Base-by-base conservation (phyloP, 176 grass and related monocot species). In the Echinochloa phyllopogon region DNA sequence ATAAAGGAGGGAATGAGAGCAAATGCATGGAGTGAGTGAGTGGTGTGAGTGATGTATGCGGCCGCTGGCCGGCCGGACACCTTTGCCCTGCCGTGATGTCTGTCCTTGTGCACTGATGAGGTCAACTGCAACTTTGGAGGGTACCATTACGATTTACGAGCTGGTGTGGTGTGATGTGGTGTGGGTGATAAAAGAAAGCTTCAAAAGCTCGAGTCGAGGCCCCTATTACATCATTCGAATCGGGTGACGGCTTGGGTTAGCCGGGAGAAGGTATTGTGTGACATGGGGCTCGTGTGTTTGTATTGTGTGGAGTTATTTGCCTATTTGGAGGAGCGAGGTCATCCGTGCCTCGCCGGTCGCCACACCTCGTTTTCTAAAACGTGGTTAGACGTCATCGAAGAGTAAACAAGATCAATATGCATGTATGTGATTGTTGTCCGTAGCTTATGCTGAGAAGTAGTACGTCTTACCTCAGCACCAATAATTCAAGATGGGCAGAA, bases 1-100 rank as follows among this genome's bases (percentile, higher is more conserved):
- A 66, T 74, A 89, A 89, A 84, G 87, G 48, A 59, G 9, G 56
- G 68, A 84, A 88, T 58, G 75, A 84, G 59, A 80, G 68, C 48
- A 74, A 67, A 73, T 27, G 47, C 56, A 79, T 66, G 79, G 8
- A 76, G 11, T 8, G 4, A 10, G 16, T 69, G n/a, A n/a, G n/a
- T 66, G 79, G 8, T 69, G 11, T 8, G 4, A 10, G 24, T 27
- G 23, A 8, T 53, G 44, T 56, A 6, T 24, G 39, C 23, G 10
- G 29, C 29, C n/a, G 74, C 50, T 43, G 41, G 41, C 72, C 60
- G 83, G 47, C 21, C 52, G 75, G 68, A 6, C 85, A 58, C 85
- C 74, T 85, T 85, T 78, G 61, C 72, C 27, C 10, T 50, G 53
- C 53, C 29, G 53, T 1, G 16, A 24, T 79, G 75, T 79, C 75